Evolutionary conservation across 768 basidiomycete species (phyloP).

Genomic region (Fomitopsis serialis): DNA sequence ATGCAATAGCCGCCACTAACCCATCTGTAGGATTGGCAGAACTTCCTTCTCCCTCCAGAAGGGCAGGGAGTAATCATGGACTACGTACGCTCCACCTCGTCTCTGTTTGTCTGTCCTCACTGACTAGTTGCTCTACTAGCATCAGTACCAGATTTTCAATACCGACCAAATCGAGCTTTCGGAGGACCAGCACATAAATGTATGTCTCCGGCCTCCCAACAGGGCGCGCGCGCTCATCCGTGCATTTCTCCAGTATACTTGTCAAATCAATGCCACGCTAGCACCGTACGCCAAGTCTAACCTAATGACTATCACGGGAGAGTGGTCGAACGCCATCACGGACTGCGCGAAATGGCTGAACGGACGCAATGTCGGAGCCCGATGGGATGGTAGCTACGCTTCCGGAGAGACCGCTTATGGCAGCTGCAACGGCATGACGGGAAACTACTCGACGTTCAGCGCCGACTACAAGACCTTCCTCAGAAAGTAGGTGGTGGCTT

Average conservation of each 20-base stretch:
- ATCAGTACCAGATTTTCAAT: slow-evolving; percentile 74
- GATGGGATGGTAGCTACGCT: slow-evolving; percentile 60
- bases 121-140: slow-evolving; percentile 30
- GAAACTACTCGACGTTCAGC: slow-evolving; percentile 52
- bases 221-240: background rate
- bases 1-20: background rate
- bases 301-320: slow-evolving; percentile 73
- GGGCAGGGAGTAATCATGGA: slow-evolving; percentile 64
- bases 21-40: slow-evolving; percentile 45
- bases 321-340: slow-evolving; percentile 72
- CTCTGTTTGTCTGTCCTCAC: too few species aligned
- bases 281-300: slow-evolving; percentile 43
- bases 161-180: slow-evolving; percentile 47
- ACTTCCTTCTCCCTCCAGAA: slow-evolving; percentile 48
- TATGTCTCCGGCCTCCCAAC: slow-evolving; percentile 17
- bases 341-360: slow-evolving; percentile 81
- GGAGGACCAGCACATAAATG: slow-evolving; percentile 51
- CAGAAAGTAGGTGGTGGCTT: slow-evolving; percentile 44
- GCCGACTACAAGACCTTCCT: slow-evolving; percentile 57
- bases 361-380: slow-evolving; percentile 63
- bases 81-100: slow-evolving; percentile 34
- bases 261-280: slow-evolving; percentile 42
- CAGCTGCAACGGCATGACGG: slow-evolving; percentile 58
- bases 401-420: slow-evolving; percentile 46
- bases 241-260: slow-evolving; percentile 39